Evolutionary conservation across 1,139 yeast species (phyloP).

Genomic region (Saccharomyces pastorianus): DNA sequence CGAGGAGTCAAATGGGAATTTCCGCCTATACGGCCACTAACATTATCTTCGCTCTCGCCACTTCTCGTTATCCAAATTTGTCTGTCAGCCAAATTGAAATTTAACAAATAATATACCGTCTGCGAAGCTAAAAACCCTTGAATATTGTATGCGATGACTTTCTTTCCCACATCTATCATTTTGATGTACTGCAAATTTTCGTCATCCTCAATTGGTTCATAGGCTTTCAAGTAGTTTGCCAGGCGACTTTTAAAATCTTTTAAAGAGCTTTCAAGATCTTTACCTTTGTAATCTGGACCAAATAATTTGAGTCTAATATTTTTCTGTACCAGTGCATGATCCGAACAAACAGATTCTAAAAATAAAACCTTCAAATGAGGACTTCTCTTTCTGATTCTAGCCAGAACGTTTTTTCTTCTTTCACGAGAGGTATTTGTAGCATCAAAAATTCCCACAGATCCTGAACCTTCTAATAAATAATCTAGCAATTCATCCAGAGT

Average conservation of each 20-base stretch:
- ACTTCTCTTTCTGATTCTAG: constrained; percentile 61
- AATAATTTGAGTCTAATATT: constrained; percentile 78
- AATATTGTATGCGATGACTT: constrained; percentile 83
- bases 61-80: constrained; percentile 95
- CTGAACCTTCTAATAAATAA: constrained; percentile 69
- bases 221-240: constrained; percentile 77
- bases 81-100: constrained; percentile 82
- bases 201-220: constrained; percentile 78
- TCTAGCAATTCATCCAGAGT: constrained; percentile 79
- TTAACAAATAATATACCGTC: constrained; percentile 79
- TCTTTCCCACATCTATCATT: constrained; percentile 93
- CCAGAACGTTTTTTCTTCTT: constrained; percentile 61
- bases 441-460: constrained; percentile 90
- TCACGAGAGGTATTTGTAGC: constrained; percentile 85
- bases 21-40: constrained; percentile 85
- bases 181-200: constrained; percentile 81
- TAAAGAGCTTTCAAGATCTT: constrained; percentile 76
- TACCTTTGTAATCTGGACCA: constrained; percentile 86
- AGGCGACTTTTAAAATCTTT: constrained; percentile 77
- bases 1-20: constrained; percentile 74
- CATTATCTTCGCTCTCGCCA: constrained; percentile 84
- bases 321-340: constrained; percentile 65
- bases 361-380: constrained; percentile 67
- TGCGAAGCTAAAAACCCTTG: constrained; percentile 92
- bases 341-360: constrained; percentile 82